Evolutionary conservation across 1,284 basidiomycete species (phyloP), one percentile per base, ranked within the genome.

Genomic region (Hypsizygus ulmarius): DNA sequence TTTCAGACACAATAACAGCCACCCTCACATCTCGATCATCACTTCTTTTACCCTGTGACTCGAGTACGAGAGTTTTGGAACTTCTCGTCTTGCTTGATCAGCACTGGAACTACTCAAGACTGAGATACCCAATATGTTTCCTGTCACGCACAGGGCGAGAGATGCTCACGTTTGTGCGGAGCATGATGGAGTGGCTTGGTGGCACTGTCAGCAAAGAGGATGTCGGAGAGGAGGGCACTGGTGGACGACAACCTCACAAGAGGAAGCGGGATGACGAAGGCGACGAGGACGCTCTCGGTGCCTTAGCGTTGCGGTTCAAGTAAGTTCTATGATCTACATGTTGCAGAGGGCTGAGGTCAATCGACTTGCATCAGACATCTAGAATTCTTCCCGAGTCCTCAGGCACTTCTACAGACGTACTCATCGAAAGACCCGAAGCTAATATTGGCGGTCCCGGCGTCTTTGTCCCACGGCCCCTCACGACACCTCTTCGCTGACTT

Each of bases 141-240:
- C 80, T 99, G 37, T 92, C 90, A 50, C 79, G 86, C 28, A 96
- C 93, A 1, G 94, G 90, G 1, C 84, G 87, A 54, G 96, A 99
- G 67, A 96, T 98, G 84, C 72, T 98, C 32, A 90, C 91, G 1
- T 94, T 96, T 59, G 92, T 97, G 12, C 75, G 94, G 47, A 96
- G 92, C 74, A 90, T 99, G 85, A 96, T 98, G 82, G 97, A 98
- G 66, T 99, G 96, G 95, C 85, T 98, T 59, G 93, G 95, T 11
- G 93, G 93, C 6, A 92, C 91, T 1, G 87, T 97, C 53, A 92
- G 85, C 58, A 92, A 92, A 61, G 88, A 92, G 59, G 90, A 93
- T 51, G 84, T 89, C 0, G 90, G 88, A 7, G 88, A 90, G 61
- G 86, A 88, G 19, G 79, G 79, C 1, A 70, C 69, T 43, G 63